phyloP scores from a whole-genome alignment of 139 green algal genomes.

The Picochlorum sp. region DNA sequence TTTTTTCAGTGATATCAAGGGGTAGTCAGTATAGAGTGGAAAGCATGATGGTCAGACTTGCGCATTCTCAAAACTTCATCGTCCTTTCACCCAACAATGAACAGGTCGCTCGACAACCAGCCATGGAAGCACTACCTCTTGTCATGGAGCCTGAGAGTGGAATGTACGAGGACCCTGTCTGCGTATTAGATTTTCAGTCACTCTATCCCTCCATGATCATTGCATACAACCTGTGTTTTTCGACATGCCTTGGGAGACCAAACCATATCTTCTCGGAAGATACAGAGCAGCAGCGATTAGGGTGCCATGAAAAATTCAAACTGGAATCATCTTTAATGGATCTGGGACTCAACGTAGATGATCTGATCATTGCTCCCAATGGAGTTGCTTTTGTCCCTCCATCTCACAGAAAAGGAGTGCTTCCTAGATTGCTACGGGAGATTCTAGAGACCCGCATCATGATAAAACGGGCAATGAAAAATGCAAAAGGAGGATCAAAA shows the following conservation, averaged over 20 bases:
- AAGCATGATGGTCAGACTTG: conserved; percentile 81
- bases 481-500: conserved; percentile 27
- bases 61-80: conserved; percentile 92
- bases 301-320: neutral
- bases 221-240: conserved; percentile 98
- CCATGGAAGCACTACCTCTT: conserved; percentile 87
- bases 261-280: conserved; percentile 29
- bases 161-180: conserved; percentile 72
- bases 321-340: neutral
- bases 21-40: conserved; percentile 94
- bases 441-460: conserved; percentile 93
- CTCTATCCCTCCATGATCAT: conserved; percentile 96
- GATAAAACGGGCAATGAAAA: conserved; percentile 91
- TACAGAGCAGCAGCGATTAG: neutral
- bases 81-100: conserved; percentile 59
- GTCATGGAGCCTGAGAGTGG: conserved; percentile 90
- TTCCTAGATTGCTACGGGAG: conserved; percentile 88
- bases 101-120: conserved; percentile 74
- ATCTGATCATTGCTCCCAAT: conserved; percentile 75
- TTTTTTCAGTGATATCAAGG: conserved; percentile 67
- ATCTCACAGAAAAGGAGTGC: conserved; percentile 62
- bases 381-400: conserved; percentile 69
- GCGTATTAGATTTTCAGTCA: conserved; percentile 96
- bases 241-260: conserved; percentile 70
- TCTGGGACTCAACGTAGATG: neutral